These are phyloP conservation scores for Leccinum uliginosum DNA, from an alignment of 768 basidiomycete species.

Conservation along the genomic window DNA sequence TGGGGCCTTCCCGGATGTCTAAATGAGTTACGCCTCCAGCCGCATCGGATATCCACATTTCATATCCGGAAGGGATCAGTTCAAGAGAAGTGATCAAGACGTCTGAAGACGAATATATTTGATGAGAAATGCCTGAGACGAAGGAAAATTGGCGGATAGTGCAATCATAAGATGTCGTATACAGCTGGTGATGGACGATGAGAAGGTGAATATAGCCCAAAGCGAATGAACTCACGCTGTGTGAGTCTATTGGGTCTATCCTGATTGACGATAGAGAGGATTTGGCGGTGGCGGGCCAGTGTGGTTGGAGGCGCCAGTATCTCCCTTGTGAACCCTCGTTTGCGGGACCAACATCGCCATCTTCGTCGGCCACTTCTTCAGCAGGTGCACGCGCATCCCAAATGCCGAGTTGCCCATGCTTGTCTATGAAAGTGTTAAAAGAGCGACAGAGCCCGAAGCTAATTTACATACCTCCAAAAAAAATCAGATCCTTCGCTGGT, in stretches of 20 bases:
- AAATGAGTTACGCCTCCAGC: conserved; percentile 69
- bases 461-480: conserved; percentile 64
- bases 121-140: conserved; percentile 63
- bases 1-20: conserved; percentile 62
- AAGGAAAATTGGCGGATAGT: conserved; percentile 73
- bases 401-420: conserved; percentile 77
- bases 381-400: conserved; percentile 77
- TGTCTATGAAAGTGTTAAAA: conserved; percentile 47
- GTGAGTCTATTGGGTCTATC: conserved; percentile 70
- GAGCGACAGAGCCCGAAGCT: not conserved
- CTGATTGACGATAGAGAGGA: conserved; percentile 79
- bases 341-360: conserved; percentile 41
- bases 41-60: conserved; percentile 82
- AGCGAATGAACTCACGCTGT: conserved; percentile 47
- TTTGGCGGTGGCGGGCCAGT: conserved; percentile 79
- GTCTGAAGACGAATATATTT: conserved; percentile 57
- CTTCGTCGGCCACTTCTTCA: conserved; percentile 66
- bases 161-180: conserved; percentile 79
- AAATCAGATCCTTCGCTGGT: conserved; percentile 74
- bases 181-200: conserved; percentile 46
- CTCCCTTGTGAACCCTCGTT: conserved; percentile 59
- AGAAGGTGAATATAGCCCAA: not conserved
- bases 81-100: conserved; percentile 71
- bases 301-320: conserved; percentile 75
- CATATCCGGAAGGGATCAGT: conserved; percentile 59